Percentiles rank a stretch among this genome's conserved stretches.
Evolutionary conservation across 2,329 filamentous ascomycete genomes (phyloP).

Genomic region (Aspergillus candidus): DNA sequence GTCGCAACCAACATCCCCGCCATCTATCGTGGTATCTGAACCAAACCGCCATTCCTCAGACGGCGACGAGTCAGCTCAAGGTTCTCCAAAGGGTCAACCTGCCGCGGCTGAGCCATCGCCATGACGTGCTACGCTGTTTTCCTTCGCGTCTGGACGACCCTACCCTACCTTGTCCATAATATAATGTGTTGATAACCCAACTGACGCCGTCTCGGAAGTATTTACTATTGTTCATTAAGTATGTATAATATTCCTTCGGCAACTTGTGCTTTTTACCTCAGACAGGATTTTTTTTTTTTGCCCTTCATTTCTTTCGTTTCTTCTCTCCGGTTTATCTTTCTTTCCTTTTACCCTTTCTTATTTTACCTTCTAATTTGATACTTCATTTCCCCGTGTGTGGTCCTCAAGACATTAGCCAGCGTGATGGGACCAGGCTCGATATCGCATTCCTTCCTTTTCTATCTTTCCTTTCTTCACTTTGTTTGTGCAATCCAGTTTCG

Average conservation of each 20-base stretch:
- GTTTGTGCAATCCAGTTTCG: no score
- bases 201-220: slow-evolving; percentile 25
- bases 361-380: neutral
- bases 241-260: slow-evolving; percentile 16
- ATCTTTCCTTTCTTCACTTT: no score
- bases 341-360: neutral
- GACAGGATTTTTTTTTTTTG: neutral
- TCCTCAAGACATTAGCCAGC: slow-evolving; percentile 7
- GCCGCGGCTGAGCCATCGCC: slow-evolving; percentile 22
- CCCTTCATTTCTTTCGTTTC: neutral
- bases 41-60: slow-evolving; percentile 17
- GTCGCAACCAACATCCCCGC: slow-evolving; percentile 20
- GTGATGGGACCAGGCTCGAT: slow-evolving; percentile 1
- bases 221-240: slow-evolving; percentile 9
- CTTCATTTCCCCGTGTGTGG: neutral
- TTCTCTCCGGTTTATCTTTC: slow-evolving; percentile 6
- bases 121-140: slow-evolving; percentile 11
- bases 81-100: slow-evolving; percentile 18
- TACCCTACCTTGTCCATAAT: slow-evolving; percentile 16
- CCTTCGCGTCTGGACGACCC: neutral
- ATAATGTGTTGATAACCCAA: slow-evolving; percentile 31
- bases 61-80: slow-evolving; percentile 16
- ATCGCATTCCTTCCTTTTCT: neutral
- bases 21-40: slow-evolving; percentile 35
- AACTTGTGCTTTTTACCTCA: neutral